Evolutionary conservation across 768 basidiomycete genomes (phyloP).

Genomic region (Amanita molliuscula): DNA sequence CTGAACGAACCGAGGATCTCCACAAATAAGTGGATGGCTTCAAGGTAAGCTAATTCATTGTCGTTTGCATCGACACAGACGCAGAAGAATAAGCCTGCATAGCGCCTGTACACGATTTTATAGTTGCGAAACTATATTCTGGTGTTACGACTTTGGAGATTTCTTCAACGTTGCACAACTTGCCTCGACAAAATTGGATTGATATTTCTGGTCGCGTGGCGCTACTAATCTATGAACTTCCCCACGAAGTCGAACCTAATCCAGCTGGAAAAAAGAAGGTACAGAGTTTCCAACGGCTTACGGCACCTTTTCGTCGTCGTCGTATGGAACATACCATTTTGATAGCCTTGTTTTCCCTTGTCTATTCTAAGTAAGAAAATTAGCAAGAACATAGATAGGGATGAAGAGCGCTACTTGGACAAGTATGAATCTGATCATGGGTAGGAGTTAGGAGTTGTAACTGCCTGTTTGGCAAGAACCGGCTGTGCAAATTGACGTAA

Average conservation of each 20-base stretch:
- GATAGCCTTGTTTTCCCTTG: conserved; percentile 96
- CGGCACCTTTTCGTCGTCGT: conserved; percentile 94
- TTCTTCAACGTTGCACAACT: conserved; percentile 13
- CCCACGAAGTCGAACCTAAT: conserved; percentile 82
- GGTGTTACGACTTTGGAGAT: conserved; percentile 6
- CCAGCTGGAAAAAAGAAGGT: background rate
- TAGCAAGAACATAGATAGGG: background rate
- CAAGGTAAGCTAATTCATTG: conserved; percentile 94
- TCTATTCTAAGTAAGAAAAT: conserved; percentile 54
- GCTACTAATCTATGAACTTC: conserved; percentile 96
- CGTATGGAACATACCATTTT: conserved; percentile 99
- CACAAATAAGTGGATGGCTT: conserved; percentile 97
- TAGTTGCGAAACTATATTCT: conserved; percentile 81
- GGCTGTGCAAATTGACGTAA: conserved; percentile 9
- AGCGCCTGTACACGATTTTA: conserved; percentile 95
- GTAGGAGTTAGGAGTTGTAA: conserved; percentile 9
- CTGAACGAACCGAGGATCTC: conserved; percentile 78
- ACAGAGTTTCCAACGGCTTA: background rate
- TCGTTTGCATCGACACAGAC: conserved; percentile 97
- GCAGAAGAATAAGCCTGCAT: conserved; percentile 97
- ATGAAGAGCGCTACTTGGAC: conserved; percentile 55
- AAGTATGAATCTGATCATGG: conserved; percentile 95
- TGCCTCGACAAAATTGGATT: conserved; percentile 98
- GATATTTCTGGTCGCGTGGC: conserved; percentile 96
- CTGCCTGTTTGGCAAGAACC: conserved; percentile 3